A percentile compares a stretch with the other conserved stretches of the same genome.
These are phyloP conservation scores for Agaricus sinodeliciosus DNA, from an alignment of 768 basidiomycete species.

Conservation along the genomic window DNA sequence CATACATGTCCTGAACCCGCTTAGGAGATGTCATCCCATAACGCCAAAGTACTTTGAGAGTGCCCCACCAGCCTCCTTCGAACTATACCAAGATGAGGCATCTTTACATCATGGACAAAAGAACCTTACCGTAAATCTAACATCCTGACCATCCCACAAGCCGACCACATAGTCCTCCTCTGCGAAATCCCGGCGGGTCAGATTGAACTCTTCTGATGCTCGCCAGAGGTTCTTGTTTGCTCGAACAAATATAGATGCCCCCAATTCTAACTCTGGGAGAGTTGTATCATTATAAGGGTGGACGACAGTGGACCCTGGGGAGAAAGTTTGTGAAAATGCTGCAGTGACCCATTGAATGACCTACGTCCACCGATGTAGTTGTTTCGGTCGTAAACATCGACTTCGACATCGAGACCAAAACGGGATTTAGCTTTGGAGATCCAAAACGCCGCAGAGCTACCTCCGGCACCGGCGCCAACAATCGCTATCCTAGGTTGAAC, in stretches of 20 bases:
- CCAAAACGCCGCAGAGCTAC: constrained; percentile 81
- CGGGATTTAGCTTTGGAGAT: constrained; percentile 72
- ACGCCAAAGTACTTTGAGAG: constrained; percentile 66
- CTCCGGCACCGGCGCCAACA: constrained; percentile 87
- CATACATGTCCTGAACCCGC: constrained; percentile 50
- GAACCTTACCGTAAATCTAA: constrained; percentile 54
- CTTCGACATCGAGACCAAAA: constrained; percentile 59
- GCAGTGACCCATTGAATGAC: constrained; percentile 25
- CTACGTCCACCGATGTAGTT: constrained; percentile 80
- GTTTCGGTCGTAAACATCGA: constrained; percentile 80
- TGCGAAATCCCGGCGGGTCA: constrained; percentile 44
- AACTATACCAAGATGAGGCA: constrained; percentile 25
- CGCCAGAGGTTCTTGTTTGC: constrained; percentile 66
- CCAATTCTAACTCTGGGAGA: constrained; percentile 69
- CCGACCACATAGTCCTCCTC: constrained; percentile 49
- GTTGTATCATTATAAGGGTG: constrained; percentile 60
- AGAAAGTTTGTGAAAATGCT: neutral
- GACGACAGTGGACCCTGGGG: constrained; percentile 68
- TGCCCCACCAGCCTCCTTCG: constrained; percentile 63
- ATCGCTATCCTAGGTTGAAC: constrained; percentile 71
- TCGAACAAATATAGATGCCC: constrained; percentile 81
- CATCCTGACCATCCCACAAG: constrained; percentile 78
- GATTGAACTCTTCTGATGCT: constrained; percentile 75
- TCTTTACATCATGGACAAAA: neutral
- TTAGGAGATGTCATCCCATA: constrained; percentile 64